Base-by-base conservation (phyloP, 2,329 filamentous ascomycete genomes). In the Cladosporium sp. region DNA sequence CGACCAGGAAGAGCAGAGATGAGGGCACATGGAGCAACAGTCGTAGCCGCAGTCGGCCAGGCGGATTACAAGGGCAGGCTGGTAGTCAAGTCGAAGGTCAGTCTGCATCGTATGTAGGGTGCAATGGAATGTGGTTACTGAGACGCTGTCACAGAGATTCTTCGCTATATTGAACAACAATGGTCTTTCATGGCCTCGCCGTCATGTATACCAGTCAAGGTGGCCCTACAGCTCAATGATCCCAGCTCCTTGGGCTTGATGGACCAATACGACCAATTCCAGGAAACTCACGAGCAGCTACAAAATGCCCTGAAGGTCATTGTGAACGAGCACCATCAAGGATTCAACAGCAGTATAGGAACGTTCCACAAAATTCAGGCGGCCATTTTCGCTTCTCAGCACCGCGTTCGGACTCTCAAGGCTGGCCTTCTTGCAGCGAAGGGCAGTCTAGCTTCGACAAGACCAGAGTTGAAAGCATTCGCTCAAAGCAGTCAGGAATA, bases 321-420 rank as follows among this genome's bases (percentile, higher is more conserved):
- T 61, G 93, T 99, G 20, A 96, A 99, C 68, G 92, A 99, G 72
- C 92, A 99, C 66, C 92, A 99, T 65, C 93, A 99, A 69, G 95
- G 93, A 41, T 99, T 99, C 79, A 99, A 97, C 72, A 96, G 89
- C 69, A 96, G 92, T 44, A 97, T 99, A 56, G 93, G 92, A 68
- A 97, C 92, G 17, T 99, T 97, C 66, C 95, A 99, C 75, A 96
- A 95, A 70, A 99, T 99, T 55, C 93, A 99, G 69, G 83, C 85
- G 47, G 96, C 89, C 70, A 93, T 99, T 58, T 88, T 92, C 62
- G 78, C 82, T 44, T 96, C 90, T 13, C 93, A 99, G 70, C 84
- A 84, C 62, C 84, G 89, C 54, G 89, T 99, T 48, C 83, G 92
- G 52, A 76, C 78, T 11, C 75, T 99, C 55, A 93, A 92, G 68